Evolutionary conservation across 2,329 filamentous ascomycete species (phyloP).

Genomic region (Cytospora schulzeri): DNA sequence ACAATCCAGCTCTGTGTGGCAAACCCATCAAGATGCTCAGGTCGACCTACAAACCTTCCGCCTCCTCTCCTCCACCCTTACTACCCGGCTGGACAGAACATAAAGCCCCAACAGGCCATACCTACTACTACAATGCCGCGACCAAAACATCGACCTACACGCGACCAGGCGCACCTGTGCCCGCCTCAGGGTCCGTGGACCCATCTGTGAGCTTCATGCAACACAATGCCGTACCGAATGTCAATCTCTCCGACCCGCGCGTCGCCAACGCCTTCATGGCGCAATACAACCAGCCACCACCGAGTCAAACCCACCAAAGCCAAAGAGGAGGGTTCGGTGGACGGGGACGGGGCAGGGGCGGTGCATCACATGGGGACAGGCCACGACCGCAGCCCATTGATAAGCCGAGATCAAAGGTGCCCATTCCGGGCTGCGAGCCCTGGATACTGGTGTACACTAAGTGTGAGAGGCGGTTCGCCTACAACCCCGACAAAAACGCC

Average conservation of each 20-base stretch:
- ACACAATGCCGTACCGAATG: conserved; percentile 42
- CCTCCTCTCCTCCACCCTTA: conserved; percentile 57
- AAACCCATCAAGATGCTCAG: conserved; percentile 61
- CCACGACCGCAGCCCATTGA: conserved; percentile 72
- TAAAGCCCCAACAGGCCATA: conserved; percentile 82
- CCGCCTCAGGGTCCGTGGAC: conserved; percentile 32
- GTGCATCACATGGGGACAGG: conserved; percentile 53
- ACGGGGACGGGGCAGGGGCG: conserved; percentile 38
- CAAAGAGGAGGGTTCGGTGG: conserved; percentile 38
- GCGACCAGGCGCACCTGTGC: conserved; percentile 57
- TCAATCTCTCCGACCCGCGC: conserved; percentile 54
- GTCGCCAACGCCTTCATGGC: conserved; percentile 64
- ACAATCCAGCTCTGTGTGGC: background rate
- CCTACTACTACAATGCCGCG: conserved; percentile 82
- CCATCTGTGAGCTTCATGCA: conserved; percentile 45
- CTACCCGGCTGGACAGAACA: conserved; percentile 90
- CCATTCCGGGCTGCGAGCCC: conserved; percentile 78
- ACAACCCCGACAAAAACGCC: conserved; percentile 81
- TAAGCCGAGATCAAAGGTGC: conserved; percentile 75
- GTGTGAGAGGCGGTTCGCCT: conserved; percentile 83
- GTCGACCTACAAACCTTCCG: conserved; percentile 70
- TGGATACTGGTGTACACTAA: conserved; percentile 96
- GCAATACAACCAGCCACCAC: conserved; percentile 48
- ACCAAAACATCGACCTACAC: conserved; percentile 88
- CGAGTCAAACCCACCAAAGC: conserved; percentile 40